phyloP scores from a whole-genome alignment of 1,284 basidiomycete genomes.

The Coriolopsis trogii region DNA sequence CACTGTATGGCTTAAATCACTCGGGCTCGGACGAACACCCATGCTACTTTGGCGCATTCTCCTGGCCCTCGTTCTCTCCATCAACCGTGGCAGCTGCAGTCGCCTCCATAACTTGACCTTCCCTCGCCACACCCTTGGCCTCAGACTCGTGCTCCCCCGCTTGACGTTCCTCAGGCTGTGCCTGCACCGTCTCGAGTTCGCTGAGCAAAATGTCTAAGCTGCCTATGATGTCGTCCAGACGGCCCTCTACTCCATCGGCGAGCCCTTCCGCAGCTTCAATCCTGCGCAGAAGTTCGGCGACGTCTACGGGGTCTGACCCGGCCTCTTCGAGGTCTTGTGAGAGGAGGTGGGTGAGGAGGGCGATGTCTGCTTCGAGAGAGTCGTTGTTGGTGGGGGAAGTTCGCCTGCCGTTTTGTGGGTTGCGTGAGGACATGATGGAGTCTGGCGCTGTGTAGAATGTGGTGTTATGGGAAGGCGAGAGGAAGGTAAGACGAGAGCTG shows the following conservation, averaged over 20 bases:
- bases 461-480: no score
- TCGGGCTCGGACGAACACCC: no score
- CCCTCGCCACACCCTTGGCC: neutral
- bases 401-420: no score
- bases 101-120: neutral
- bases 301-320: slow-evolving; percentile 38
- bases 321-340: slow-evolving; percentile 32
- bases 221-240: slow-evolving; percentile 57
- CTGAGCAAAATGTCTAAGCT: slow-evolving; percentile 58
- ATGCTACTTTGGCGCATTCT: no score
- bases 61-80: no score
- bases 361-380: slow-evolving; percentile 38
- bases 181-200: slow-evolving; percentile 38
- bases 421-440: no score
- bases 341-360: slow-evolving; percentile 39
- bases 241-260: slow-evolving; percentile 58
- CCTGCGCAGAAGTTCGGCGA: slow-evolving; percentile 44
- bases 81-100: no score
- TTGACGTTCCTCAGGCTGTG: neutral
- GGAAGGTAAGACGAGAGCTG: no score
- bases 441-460: no score
- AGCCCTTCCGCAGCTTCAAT: slow-evolving; percentile 57
- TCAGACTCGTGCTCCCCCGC: neutral
- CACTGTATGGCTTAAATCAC: neutral
- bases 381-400: no score